These are phyloP conservation scores for Aspergillus fumigatus DNA, from an alignment of 2,329 filamentous ascomycete species.

Conservation along the genomic window DNA sequence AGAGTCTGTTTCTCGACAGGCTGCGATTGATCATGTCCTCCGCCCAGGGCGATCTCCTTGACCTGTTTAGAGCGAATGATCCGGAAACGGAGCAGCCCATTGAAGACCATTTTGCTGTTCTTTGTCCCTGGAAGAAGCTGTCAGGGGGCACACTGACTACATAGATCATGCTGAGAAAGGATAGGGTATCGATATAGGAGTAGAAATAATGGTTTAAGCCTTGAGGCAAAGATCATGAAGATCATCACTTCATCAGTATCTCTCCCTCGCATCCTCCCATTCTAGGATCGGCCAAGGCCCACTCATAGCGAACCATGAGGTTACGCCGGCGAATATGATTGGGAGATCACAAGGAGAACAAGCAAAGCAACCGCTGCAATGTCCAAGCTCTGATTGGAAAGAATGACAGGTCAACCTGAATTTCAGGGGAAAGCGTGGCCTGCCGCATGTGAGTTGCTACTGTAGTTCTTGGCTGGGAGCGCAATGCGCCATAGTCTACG, in stretches of 20 bases:
- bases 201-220: background rate
- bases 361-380: background rate
- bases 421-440: background rate
- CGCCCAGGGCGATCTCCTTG: background rate
- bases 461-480: too few species aligned
- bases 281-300: background rate
- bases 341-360: too few species aligned
- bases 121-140: background rate
- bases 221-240: background rate
- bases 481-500: too few species aligned
- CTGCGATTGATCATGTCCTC: background rate
- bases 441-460: too few species aligned
- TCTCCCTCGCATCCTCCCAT: background rate
- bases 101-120: slow-evolving; percentile 1
- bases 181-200: background rate
- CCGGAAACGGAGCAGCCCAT: slow-evolving; percentile 2
- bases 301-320: background rate
- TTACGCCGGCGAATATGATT: too few species aligned
- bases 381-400: background rate
- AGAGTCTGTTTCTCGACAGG: slow-evolving; percentile 11
- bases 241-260: background rate
- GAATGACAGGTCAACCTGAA: background rate
- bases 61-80: background rate
- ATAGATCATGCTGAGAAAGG: background rate
- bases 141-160: background rate